Base-by-base conservation (phyloP, 2,329 filamentous ascomycete genomes). In the Trichoderma harzianum region DNA sequence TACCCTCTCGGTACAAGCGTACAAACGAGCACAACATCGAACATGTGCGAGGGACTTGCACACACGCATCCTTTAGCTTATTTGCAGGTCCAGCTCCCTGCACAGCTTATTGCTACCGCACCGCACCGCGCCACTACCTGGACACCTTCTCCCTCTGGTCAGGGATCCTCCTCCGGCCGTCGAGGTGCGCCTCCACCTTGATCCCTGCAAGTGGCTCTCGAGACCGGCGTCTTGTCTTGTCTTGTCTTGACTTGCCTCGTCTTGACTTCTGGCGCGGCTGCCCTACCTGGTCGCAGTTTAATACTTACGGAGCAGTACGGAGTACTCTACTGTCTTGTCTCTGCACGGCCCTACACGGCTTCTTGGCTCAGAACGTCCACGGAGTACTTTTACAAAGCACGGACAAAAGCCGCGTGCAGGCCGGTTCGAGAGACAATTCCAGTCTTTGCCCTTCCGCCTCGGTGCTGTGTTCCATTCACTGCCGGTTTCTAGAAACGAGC, bases 401-500 rank as follows among this genome's bases (percentile, higher is more conserved):
- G 21, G 53, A 57, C 21, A 34, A 58, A 26, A 28, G 21, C 21
- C 51, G 51, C 14, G 55, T 26, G 32, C 21, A 24, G 43, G 43
- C 43, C 47, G 14, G 61, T 3, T 21, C 39, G 21, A 53, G 69
- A 51, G n/a, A 62, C 36, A n/a, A 10, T 26, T 51, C 21, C 26
- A 16, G 36, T 26, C 34, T 36, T 24, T 24, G n/a, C 14, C 30
- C 24, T 51, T 30, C 34, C 39, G 18, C 26, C 39, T 61, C 30
- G 47, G 43, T 39, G 24, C 28, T 34, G n/a, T 60, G n/a, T 34
- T 60, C 28, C 57, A 21, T 60, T 43, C 73, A 77, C 76, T 73
- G 63, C 72, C 73, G 73, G 69, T 74, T 80, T 80, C 79, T 80
- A 79, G 79, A 80, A 80, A 78, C 76, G 75, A 57, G 75, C 75